These are phyloP conservation scores for Hapsidospora chrysogenum DNA, from an alignment of 495 filamentous ascomycete genomes.

Conservation along the genomic window DNA sequence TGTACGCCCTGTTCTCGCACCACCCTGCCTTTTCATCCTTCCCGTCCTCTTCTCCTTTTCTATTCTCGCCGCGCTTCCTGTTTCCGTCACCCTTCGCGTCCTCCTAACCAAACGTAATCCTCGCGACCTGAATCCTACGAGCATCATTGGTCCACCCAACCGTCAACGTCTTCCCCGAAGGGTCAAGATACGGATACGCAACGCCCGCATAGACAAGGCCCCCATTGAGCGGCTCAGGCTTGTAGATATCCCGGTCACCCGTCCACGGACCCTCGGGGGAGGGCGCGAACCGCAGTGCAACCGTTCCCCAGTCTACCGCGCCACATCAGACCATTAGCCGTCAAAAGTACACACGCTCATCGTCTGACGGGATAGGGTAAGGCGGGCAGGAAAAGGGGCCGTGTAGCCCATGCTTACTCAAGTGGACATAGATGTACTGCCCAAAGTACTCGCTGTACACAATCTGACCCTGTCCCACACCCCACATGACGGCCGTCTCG, in stretches of 20 bases:
- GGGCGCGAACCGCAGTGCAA: conserved; percentile 12
- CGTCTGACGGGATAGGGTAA: too few species aligned
- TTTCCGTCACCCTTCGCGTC: too few species aligned
- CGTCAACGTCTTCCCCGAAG: conserved; percentile 12
- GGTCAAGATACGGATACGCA: conserved; percentile 15
- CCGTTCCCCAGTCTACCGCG: conserved; percentile 6
- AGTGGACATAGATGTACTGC: conserved; percentile 15
- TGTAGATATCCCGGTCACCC: conserved; percentile 13
- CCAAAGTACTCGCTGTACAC: conserved; percentile 13
- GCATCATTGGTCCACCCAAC: conserved; percentile 18
- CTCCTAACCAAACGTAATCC: conserved; percentile 8
- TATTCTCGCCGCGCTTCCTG: too few species aligned
- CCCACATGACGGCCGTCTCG: conserved; percentile 16
- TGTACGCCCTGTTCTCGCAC: too few species aligned
- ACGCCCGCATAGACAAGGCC: conserved; percentile 17
- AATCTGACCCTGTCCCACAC: conserved; percentile 15
- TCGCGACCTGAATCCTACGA: conserved; percentile 15
- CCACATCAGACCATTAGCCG: conserved; percentile 3
- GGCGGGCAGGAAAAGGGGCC: too few species aligned
- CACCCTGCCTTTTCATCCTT: too few species aligned
- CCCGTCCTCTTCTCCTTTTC: too few species aligned
- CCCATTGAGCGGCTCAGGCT: conserved; percentile 11
- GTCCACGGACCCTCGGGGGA: conserved; percentile 19
- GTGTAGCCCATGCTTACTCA: conserved; percentile 13
- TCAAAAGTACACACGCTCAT: not conserved